A percentile compares a stretch with the other conserved stretches of the same genome.
Conservation (phyloP, 352 stramenopile genomes). For the Nothophytophthora sp. region DNA sequence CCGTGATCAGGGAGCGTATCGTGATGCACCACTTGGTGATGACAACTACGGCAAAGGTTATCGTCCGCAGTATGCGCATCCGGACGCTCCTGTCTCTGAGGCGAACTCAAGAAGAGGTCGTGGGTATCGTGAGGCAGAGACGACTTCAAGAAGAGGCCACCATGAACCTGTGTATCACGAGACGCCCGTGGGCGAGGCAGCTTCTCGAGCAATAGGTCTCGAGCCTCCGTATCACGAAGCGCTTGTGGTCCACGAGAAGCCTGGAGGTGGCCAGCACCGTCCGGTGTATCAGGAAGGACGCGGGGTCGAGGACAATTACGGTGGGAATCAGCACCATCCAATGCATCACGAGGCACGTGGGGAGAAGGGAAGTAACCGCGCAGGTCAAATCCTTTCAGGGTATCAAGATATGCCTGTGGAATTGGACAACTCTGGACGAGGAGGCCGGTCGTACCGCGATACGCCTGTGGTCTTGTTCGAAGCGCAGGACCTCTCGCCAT, state of each 20-base stretch:
- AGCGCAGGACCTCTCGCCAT: conserved; percentile 12
- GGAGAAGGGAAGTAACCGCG: too few species aligned
- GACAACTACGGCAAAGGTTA: conserved; percentile 5
- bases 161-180: conserved; percentile 10
- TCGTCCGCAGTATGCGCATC: conserved; percentile 4
- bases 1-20: conserved; percentile 6
- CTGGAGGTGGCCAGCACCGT: neutral
- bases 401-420: conserved; percentile 18
- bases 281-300: conserved; percentile 10
- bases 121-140: conserved; percentile 5
- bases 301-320: too few species aligned
- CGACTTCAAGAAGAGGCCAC: conserved; percentile 4
- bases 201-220: conserved; percentile 18
- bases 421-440: conserved; percentile 15
- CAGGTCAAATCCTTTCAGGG: too few species aligned
- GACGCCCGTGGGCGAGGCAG: neutral
- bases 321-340: too few species aligned
- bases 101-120: conserved; percentile 11
- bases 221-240: conserved; percentile 7
- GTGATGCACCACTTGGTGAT: conserved; percentile 3
- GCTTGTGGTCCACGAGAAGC: neutral
- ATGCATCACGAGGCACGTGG: too few species aligned
- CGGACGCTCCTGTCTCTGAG: conserved; percentile 1
- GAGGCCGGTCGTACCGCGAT: neutral
- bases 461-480: conserved; percentile 19